Conservation (phyloP, 2,329 filamentous ascomycete species). For the Aureobasidium sp. region DNA sequence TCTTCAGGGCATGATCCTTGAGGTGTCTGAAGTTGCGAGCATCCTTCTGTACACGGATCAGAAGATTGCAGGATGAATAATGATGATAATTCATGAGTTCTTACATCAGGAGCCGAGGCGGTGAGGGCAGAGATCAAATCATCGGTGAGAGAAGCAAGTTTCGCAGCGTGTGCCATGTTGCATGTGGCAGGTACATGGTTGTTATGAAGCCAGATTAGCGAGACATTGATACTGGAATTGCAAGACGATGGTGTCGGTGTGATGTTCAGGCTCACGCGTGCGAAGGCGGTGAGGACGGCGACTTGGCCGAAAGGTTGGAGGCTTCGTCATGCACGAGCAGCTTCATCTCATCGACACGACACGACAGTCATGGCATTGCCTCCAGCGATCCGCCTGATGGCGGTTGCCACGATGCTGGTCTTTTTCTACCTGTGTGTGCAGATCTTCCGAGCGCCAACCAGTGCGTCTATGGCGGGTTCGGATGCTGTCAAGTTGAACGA, state of each 20-base stretch:
- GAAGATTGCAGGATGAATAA: not conserved
- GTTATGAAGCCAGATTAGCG: not conserved
- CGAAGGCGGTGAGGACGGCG: slow-evolving; percentile 14
- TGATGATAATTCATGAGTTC: not conserved
- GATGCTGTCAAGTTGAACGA: slow-evolving; percentile 43
- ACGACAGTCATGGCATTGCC: slow-evolving; percentile 66
- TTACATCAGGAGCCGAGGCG: not conserved
- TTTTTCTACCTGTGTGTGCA: slow-evolving; percentile 75
- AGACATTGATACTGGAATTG: not conserved
- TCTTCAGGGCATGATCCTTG: slow-evolving; percentile 34
- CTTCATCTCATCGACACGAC: not conserved
- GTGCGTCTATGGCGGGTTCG: slow-evolving; percentile 29
- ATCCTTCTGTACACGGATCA: slow-evolving; percentile 16
- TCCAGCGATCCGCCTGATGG: slow-evolving; percentile 74
- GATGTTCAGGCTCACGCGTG: not conserved
- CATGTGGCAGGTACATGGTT: not conserved
- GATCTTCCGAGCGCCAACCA: slow-evolving; percentile 55
- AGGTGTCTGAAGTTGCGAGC: slow-evolving; percentile 29
- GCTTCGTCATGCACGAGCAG: slow-evolving; percentile 12
- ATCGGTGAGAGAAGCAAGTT: slow-evolving; percentile 58
- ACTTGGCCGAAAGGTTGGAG: not conserved
- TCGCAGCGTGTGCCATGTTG: slow-evolving; percentile 65
- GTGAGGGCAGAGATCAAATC: slow-evolving; percentile 63
- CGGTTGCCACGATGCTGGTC: slow-evolving; percentile 61
- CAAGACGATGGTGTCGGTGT: not conserved